A percentile compares a stretch with the other conserved stretches of the same genome.
Conservation (phyloP, 805 yeast species). For the Saturnispora sanitii region DNA sequence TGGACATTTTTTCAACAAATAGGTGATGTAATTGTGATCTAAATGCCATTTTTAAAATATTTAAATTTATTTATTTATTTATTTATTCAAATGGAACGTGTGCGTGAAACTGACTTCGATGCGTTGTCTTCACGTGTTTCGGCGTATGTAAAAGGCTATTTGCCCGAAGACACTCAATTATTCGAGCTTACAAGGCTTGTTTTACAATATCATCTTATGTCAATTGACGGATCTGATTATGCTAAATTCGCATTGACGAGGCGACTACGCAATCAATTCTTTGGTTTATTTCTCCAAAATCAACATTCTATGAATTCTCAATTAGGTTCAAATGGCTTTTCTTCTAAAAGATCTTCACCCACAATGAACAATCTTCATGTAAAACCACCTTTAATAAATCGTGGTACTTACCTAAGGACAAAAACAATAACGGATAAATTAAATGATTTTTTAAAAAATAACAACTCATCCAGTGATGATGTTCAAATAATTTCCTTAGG, state of each 20-base stretch:
- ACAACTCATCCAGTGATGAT: conserved; percentile 11
- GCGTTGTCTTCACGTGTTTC: conserved; percentile 58
- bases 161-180: conserved; percentile 29
- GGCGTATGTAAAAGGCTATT: conserved; percentile 40
- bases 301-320: background rate
- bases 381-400: conserved; percentile 57
- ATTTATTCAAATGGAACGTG: conserved; percentile 11
- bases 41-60: background rate
- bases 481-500: conserved; percentile 64
- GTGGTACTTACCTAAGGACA: conserved; percentile 62
- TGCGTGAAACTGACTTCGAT: conserved; percentile 48
- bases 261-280: conserved; percentile 30
- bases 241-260: conserved; percentile 25
- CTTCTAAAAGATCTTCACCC: too few species aligned
- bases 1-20: too few species aligned
- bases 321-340: too few species aligned
- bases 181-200: conserved; percentile 29
- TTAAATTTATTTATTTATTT: background rate
- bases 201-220: conserved; percentile 28
- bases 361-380: too few species aligned
- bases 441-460: conserved; percentile 29
- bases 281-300: conserved; percentile 18
- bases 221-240: conserved; percentile 30
- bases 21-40: background rate
- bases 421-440: conserved; percentile 39